phyloP scores from a whole-genome alignment of 208 protist genomes.

The Acanthamoeba royreba region DNA sequence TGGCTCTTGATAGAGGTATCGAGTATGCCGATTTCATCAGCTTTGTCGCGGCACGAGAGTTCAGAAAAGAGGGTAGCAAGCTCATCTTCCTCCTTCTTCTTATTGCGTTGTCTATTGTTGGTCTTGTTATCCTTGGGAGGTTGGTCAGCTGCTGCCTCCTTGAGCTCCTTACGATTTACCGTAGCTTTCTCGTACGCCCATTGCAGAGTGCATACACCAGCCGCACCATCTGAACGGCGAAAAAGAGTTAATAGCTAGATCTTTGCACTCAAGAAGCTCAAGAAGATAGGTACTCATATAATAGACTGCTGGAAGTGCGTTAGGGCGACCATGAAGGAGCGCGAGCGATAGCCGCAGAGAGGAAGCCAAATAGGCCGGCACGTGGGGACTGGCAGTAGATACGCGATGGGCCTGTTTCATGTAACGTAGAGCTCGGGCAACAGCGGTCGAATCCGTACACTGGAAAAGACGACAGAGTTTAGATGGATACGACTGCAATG shows the following conservation, averaged over 20 bases:
- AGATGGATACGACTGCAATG: not conserved
- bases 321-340: not conserved
- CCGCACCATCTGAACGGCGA: not conserved
- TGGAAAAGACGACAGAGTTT: not conserved
- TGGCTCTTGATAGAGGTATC: not conserved
- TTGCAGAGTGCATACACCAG: not conserved
- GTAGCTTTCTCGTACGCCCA: not conserved
- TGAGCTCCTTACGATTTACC: not conserved
- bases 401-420: not conserved
- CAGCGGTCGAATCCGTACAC: not conserved
- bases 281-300: not conserved
- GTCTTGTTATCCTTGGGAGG: not conserved
- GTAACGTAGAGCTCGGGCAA: not conserved
- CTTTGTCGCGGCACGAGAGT: not conserved
- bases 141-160: not conserved
- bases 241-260: not conserved
- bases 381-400: not conserved
- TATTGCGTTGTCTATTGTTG: not conserved
- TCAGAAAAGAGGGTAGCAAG: not conserved
- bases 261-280: not conserved
- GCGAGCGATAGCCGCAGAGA: not conserved
- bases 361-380: not conserved
- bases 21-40: not conserved
- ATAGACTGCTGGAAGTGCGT: not conserved
- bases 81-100: not conserved